These are phyloP conservation scores for Beta corolliflora DNA, from an alignment of 179 eudicot genomes.

Conservation along the genomic window DNA sequence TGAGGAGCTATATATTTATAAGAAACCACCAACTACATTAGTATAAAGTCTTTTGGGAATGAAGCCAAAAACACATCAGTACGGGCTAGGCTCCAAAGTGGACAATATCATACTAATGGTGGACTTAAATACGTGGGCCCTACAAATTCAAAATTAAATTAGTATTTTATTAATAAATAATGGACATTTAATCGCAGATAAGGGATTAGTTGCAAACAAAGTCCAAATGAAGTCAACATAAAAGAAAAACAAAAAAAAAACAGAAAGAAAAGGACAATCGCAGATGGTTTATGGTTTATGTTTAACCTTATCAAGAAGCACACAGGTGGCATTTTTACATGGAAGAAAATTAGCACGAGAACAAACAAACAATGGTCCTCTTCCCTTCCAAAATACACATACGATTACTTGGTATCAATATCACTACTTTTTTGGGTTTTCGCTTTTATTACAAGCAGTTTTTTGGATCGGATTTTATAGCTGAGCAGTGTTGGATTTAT, in stretches of 20 bases:
- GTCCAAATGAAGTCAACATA: background rate
- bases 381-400: conserved; percentile 14
- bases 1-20: too few species aligned
- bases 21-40: too few species aligned
- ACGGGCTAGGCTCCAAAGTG: too few species aligned
- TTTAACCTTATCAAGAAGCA: conserved; percentile 31
- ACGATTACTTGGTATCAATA: conserved; percentile 16
- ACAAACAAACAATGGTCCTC: conserved; percentile 14
- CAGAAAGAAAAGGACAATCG: background rate
- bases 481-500: background rate
- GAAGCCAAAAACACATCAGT: too few species aligned
- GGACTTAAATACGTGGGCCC: too few species aligned
- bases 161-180: too few species aligned
- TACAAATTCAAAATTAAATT: too few species aligned
- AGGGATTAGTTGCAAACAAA: background rate
- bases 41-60: too few species aligned
- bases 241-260: background rate
- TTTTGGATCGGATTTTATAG: conserved; percentile 16
- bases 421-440: conserved; percentile 21
- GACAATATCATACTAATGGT: too few species aligned
- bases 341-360: conserved; percentile 11
- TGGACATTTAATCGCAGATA: too few species aligned
- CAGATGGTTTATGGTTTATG: conserved; percentile 15
- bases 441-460: conserved; percentile 30
- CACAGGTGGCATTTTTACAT: conserved; percentile 26